Evolutionary conservation across 257 asterid species (phyloP).

Genomic region (Plantago ovata): DNA sequence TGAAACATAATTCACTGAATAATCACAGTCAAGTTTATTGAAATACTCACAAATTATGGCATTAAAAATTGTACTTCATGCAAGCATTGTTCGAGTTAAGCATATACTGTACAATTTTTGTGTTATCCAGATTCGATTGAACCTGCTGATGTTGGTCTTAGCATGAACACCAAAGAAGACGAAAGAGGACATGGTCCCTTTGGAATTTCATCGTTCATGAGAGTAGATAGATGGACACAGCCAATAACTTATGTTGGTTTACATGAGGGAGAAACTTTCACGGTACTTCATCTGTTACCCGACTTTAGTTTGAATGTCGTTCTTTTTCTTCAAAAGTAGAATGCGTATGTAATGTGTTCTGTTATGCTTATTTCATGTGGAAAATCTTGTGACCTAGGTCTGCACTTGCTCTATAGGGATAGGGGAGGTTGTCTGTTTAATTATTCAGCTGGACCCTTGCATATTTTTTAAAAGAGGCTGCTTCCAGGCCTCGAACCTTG

Average conservation of each 20-base stretch:
- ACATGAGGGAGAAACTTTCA: constrained; percentile 67
- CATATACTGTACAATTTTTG: constrained; percentile 17
- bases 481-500: no score
- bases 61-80: constrained; percentile 11
- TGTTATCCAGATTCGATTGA: constrained; percentile 55
- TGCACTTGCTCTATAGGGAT: no score
- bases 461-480: no score
- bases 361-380: neutral
- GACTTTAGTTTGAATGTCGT: constrained; percentile 5
- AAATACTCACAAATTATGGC: neutral
- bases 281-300: constrained; percentile 41
- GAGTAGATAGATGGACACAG: constrained; percentile 87
- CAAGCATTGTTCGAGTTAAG: neutral
- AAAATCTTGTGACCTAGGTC: no score
- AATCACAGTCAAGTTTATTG: constrained; percentile 3
- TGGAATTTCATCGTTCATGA: constrained; percentile 55
- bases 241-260: constrained; percentile 83
- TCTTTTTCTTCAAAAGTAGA: neutral
- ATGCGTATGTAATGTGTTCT: no score
- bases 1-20: neutral
- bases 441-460: no score
- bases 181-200: constrained; percentile 89
- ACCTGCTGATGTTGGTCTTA: constrained; percentile 85
- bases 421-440: no score
- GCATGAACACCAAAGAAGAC: constrained; percentile 58